Evolutionary conservation across 2,329 filamentous ascomycete genomes (phyloP), one percentile per base, ranked within the genome.

Genomic region (Botrytis byssoidea): DNA sequence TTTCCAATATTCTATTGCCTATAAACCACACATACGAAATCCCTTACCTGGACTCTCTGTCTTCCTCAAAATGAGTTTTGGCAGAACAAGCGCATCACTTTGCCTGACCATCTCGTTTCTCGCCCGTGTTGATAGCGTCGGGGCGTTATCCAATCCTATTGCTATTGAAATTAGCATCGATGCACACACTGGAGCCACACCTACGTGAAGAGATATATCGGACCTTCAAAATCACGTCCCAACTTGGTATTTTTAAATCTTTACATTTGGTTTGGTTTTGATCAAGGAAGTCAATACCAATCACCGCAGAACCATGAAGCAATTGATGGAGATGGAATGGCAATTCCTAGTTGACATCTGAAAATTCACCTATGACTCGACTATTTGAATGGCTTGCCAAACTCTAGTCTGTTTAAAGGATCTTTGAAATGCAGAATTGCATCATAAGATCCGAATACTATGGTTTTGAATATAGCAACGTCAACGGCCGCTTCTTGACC

Each of bases 121-220:
- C 46, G 37, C 25, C 12, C 40, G n/a, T 29, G 32, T 67, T 59
- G 20, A 68, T 57, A 37, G 22, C 59, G 29, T 68, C 20, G n/a
- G 40, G 29, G 48, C 70, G 18, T 55, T 25, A 40, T 65, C 70
- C 29, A 73, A 63, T 57, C 40, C 69, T 37, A 73, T 76, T 35
- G 75, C 75, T 14, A 55, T 74, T 42, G 48, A 73, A 48, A 75
- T 69, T 40, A 74, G 74, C 18, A 48, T 76, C 18, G 37, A 77
- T 66, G 8, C 42, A n/a, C 5, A 60, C 3, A 73, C 73, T 59
- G 70, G 74, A 22, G 63, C 29, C 22, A 51, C 73, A 51, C 76
- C 64, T 42, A 20, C 68, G 35, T 29, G 74, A 48, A 66, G 46
- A 46, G 70, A 76, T 67, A 77, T 77, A 29, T 32, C 69, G 25